These are phyloP conservation scores for Erysimum cheiri DNA, from an alignment of 441 rosid species.

Conservation along the genomic window DNA sequence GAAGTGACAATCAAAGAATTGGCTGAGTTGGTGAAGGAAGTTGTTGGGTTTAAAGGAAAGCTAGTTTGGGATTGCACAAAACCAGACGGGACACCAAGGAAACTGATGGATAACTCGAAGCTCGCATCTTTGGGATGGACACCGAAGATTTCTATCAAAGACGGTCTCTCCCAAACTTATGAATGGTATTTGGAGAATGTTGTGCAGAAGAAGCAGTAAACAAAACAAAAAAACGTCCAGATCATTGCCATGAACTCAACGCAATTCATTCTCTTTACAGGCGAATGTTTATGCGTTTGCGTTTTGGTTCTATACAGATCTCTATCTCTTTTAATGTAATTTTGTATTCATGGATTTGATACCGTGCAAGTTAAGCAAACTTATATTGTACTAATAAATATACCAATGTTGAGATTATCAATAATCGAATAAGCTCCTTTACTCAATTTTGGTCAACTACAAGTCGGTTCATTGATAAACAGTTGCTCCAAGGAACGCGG, in stretches of 20 bases:
- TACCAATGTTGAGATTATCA: slow-evolving; percentile 22
- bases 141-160: slow-evolving; percentile 71
- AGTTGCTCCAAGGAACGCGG: neutral
- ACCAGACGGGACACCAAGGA: slow-evolving; percentile 95
- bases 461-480: neutral
- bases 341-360: slow-evolving; percentile 12
- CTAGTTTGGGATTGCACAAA: slow-evolving; percentile 85
- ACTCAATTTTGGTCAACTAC: neutral
- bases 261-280: neutral
- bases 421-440: neutral
- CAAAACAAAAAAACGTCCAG: neutral
- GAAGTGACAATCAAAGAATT: slow-evolving; percentile 90
- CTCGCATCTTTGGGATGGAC: slow-evolving; percentile 80
- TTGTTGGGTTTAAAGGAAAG: slow-evolving; percentile 82
- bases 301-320: slow-evolving; percentile 11
- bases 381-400: slow-evolving; percentile 12
- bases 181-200: slow-evolving; percentile 86
- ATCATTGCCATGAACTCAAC: neutral
- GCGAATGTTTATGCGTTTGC: neutral
- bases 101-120: slow-evolving; percentile 93
- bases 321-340: slow-evolving; percentile 17
- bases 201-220: slow-evolving; percentile 35
- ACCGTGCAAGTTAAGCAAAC: neutral
- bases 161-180: slow-evolving; percentile 84
- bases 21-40: slow-evolving; percentile 91